phyloP scores from a whole-genome alignment of 257 asterid genomes.

The Penstemon barbatus region DNA sequence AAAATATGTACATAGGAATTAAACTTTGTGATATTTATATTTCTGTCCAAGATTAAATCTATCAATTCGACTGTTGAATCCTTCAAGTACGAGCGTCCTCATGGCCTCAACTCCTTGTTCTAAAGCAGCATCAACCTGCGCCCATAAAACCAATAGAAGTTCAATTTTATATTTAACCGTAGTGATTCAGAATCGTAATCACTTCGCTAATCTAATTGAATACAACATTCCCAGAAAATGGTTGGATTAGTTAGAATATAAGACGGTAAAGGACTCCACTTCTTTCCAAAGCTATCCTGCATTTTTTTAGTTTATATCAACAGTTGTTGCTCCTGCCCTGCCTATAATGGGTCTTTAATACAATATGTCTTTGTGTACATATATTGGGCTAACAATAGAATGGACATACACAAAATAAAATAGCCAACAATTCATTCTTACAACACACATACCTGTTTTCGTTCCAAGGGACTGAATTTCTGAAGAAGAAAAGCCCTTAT shows the following conservation, averaged over 20 bases:
- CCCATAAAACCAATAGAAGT: slow-evolving; percentile 2
- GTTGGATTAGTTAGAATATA: neutral
- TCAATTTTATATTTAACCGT: too few species aligned
- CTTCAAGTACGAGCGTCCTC: slow-evolving; percentile 67
- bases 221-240: neutral
- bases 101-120: slow-evolving; percentile 86
- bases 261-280: neutral
- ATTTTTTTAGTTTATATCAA: neutral
- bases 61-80: slow-evolving; percentile 64
- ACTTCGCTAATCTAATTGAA: neutral
- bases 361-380: neutral
- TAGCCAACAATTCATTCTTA: neutral
- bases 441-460: slow-evolving; percentile 56
- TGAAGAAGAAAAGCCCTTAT: slow-evolving; percentile 92
- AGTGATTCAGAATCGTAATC: neutral
- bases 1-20: slow-evolving; percentile 18
- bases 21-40: slow-evolving; percentile 78
- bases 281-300: too few species aligned
- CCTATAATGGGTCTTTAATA: neutral
- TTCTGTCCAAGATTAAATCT: slow-evolving; percentile 95
- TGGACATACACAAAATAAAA: slow-evolving; percentile 1
- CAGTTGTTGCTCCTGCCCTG: neutral
- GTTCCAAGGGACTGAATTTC: slow-evolving; percentile 75
- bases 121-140: slow-evolving; percentile 77
- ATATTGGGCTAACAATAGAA: neutral